These are phyloP conservation scores for Perkinsus olseni DNA, from an alignment of 169 alveolate genomes.

Conservation along the genomic window DNA sequence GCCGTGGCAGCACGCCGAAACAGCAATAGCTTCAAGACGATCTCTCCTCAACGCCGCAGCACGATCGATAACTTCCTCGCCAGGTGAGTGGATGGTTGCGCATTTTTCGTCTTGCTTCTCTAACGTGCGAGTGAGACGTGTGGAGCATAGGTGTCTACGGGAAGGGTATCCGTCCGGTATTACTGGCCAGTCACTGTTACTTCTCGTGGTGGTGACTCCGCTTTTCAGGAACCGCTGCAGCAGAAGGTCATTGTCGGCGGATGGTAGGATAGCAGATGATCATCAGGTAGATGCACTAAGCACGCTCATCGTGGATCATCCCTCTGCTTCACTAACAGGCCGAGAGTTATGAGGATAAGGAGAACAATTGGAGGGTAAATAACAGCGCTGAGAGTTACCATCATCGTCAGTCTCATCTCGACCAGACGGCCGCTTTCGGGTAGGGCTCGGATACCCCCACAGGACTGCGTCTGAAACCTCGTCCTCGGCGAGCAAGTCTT, in stretches of 20 bases:
- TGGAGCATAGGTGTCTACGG: too few relatives aligned
- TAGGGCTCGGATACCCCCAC: not conserved
- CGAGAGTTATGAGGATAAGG: not conserved
- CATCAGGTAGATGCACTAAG: too few relatives aligned
- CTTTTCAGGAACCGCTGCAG: not conserved
- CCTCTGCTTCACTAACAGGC: too few relatives aligned
- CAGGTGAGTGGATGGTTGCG: not conserved
- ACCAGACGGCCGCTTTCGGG: not conserved
- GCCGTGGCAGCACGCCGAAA: not conserved
- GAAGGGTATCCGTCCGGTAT: too few relatives aligned
- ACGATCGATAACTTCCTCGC: not conserved
- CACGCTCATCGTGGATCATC: too few relatives aligned
- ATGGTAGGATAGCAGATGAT: not conserved
- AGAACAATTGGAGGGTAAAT: not conserved
- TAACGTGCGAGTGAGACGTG: too few relatives aligned
- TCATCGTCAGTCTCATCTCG: not conserved
- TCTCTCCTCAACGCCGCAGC: not conserved
- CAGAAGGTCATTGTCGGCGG: not conserved
- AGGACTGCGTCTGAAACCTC: too few relatives aligned
- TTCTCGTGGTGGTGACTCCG: not conserved
- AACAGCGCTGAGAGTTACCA: not conserved
- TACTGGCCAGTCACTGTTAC: too few relatives aligned
- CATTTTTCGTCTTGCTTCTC: too few relatives aligned
- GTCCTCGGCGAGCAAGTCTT: too few relatives aligned
- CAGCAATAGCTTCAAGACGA: not conserved